Evolutionary conservation across 805 yeast species (phyloP).

Genomic region (Saturnispora quitensis): DNA sequence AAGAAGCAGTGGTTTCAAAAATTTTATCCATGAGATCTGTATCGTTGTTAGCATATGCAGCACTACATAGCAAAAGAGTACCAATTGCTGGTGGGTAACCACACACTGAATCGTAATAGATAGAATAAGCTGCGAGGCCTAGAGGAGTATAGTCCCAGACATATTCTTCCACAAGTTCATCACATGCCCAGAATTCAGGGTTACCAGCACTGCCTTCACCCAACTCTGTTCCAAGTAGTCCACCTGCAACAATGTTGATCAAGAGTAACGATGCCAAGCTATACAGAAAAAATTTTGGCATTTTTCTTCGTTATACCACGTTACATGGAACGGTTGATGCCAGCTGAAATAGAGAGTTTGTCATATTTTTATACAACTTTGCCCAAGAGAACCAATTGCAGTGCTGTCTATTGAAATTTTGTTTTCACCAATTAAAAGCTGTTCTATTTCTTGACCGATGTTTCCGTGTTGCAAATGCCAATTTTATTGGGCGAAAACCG

Average conservation of each 20-base stretch:
- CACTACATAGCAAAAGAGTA: slow-evolving; percentile 12
- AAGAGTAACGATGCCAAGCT: neutral
- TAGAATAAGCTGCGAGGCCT: slow-evolving; percentile 1
- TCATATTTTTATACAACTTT: neutral
- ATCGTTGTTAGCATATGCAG: slow-evolving; percentile 1
- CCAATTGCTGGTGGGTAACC: slow-evolving; percentile 17
- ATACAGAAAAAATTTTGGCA: neutral
- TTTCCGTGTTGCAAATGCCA: neutral
- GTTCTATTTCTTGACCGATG: neutral
- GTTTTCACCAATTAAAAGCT: neutral
- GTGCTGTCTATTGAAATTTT: neutral
- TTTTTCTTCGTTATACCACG: neutral
- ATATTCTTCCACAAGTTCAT: slow-evolving; percentile 4
- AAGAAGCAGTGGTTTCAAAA: neutral
- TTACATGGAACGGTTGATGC: neutral
- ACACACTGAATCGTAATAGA: slow-evolving; percentile 6
- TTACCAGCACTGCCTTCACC: slow-evolving; percentile 4
- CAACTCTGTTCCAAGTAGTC: slow-evolving; percentile 2
- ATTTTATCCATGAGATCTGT: neutral
- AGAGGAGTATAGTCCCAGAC: slow-evolving; percentile 11
- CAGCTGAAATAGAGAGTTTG: neutral
- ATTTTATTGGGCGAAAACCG: neutral
- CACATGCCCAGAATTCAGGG: slow-evolving; percentile 15
- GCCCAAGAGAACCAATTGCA: neutral
- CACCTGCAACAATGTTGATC: neutral